These are phyloP conservation scores for Fusarium humuli DNA, from an alignment of 2,329 filamentous ascomycete genomes.

Conservation along the genomic window DNA sequence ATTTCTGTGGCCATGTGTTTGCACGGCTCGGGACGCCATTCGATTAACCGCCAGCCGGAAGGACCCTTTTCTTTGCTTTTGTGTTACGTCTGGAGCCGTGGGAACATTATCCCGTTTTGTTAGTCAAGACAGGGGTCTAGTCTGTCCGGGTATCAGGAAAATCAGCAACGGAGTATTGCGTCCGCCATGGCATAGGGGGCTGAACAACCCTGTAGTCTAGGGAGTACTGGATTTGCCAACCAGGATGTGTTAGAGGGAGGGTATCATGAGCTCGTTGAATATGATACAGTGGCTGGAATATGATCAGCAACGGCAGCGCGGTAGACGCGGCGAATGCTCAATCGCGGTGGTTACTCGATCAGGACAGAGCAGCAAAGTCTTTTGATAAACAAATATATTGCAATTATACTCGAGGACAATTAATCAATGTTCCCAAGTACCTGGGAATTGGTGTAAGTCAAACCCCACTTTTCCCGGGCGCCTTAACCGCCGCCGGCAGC, in stretches of 20 bases:
- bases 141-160: neutral
- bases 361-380: too few relatives aligned
- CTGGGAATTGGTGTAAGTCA: neutral
- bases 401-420: neutral
- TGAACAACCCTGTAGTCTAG: neutral
- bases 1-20: neutral
- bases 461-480: slow-evolving; percentile 24
- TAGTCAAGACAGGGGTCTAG: neutral
- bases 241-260: neutral
- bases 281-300: neutral
- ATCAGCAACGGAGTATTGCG: neutral
- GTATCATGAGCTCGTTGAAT: neutral
- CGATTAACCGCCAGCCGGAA: neutral
- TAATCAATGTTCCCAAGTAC: neutral
- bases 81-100: neutral
- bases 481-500: slow-evolving; percentile 10
- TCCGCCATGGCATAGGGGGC: neutral
- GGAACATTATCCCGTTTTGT: neutral
- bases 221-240: neutral
- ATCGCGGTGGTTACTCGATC: neutral
- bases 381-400: neutral
- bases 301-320: neutral
- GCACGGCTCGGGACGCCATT: neutral
- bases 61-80: neutral
- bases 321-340: neutral